phyloP scores from a whole-genome alignment of 768 basidiomycete species.

The Podaxis rugospora region DNA sequence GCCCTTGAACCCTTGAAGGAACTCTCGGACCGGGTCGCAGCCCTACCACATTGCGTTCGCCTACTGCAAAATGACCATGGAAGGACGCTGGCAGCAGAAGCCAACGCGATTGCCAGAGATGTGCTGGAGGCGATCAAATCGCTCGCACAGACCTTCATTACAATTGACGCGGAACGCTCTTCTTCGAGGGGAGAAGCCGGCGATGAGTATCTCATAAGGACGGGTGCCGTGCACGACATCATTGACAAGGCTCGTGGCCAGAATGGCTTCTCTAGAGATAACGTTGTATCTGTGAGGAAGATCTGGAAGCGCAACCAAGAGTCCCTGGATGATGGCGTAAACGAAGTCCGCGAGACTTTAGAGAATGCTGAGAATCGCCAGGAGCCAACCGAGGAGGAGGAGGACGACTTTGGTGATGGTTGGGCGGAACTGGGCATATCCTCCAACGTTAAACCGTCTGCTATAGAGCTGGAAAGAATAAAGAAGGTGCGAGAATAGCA shows the following conservation, averaged over 20 bases:
- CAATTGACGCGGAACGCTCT: background rate
- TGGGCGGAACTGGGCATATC: slow-evolving; percentile 63
- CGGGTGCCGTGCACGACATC: slow-evolving; percentile 57
- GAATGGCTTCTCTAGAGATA: slow-evolving; percentile 50
- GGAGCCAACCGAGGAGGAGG: slow-evolving; percentile 24
- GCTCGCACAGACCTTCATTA: slow-evolving; percentile 40
- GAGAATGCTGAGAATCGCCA: slow-evolving; percentile 33
- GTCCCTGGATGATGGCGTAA: slow-evolving; percentile 55
- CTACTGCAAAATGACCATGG: slow-evolving; percentile 45
- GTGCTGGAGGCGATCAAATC: slow-evolving; percentile 40
- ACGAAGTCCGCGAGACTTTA: slow-evolving; percentile 51
- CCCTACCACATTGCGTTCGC: slow-evolving; percentile 45
- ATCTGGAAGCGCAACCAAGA: slow-evolving; percentile 47
- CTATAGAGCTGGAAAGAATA: slow-evolving; percentile 48
- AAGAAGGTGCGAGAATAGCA: slow-evolving; percentile 42
- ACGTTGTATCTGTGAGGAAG: slow-evolving; percentile 52
- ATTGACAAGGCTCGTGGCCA: slow-evolving; percentile 45
- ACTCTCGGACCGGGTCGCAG: slow-evolving; percentile 41
- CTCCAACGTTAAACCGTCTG: slow-evolving; percentile 39
- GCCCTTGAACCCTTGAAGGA: slow-evolving; percentile 50
- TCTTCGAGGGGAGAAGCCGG: background rate
- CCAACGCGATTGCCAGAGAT: slow-evolving; percentile 31
- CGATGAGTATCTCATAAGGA: slow-evolving; percentile 52
- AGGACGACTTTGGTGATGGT: slow-evolving; percentile 44
- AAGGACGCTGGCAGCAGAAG: slow-evolving; percentile 40